phyloP scores from a whole-genome alignment of 768 basidiomycete genomes.

The Leccinum obscurum region DNA sequence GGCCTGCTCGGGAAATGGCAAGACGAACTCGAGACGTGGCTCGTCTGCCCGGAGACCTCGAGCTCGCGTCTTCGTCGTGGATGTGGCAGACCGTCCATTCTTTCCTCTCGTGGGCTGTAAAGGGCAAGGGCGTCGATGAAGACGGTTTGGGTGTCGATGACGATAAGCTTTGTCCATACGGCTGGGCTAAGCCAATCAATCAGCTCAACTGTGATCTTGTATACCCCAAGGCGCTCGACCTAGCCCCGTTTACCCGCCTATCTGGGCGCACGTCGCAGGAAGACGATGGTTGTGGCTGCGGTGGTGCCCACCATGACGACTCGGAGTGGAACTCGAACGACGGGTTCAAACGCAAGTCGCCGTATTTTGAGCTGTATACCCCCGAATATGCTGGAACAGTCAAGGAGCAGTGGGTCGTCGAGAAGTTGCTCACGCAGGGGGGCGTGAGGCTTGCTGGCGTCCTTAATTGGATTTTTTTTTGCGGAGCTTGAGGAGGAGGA shows the following conservation, averaged over 20 bases:
- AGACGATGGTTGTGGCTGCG: neutral
- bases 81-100: slow-evolving; percentile 29
- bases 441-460: slow-evolving; percentile 83
- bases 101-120: slow-evolving; percentile 2
- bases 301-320: neutral
- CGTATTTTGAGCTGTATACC: slow-evolving; percentile 74
- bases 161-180: slow-evolving; percentile 66
- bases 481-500: slow-evolving; percentile 13
- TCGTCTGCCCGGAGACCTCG: slow-evolving; percentile 53
- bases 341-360: neutral
- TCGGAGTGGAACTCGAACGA: neutral
- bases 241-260: slow-evolving; percentile 20
- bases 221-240: slow-evolving; percentile 74
- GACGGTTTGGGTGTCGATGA: slow-evolving; percentile 49
- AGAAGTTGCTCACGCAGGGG: slow-evolving; percentile 79
- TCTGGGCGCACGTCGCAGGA: slow-evolving; percentile 27
- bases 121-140: neutral
- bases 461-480: slow-evolving; percentile 81
- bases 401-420: slow-evolving; percentile 65
- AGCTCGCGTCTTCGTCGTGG: slow-evolving; percentile 5
- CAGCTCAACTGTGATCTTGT: slow-evolving; percentile 79
- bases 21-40: slow-evolving; percentile 61
- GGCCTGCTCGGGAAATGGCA: slow-evolving; percentile 73
- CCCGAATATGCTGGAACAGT: slow-evolving; percentile 76
- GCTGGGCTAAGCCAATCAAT: slow-evolving; percentile 76